Evolutionary conservation across 768 basidiomycete species (phyloP), one percentile per base, ranked within the genome.

Genomic region (Roridomyces roridus): DNA sequence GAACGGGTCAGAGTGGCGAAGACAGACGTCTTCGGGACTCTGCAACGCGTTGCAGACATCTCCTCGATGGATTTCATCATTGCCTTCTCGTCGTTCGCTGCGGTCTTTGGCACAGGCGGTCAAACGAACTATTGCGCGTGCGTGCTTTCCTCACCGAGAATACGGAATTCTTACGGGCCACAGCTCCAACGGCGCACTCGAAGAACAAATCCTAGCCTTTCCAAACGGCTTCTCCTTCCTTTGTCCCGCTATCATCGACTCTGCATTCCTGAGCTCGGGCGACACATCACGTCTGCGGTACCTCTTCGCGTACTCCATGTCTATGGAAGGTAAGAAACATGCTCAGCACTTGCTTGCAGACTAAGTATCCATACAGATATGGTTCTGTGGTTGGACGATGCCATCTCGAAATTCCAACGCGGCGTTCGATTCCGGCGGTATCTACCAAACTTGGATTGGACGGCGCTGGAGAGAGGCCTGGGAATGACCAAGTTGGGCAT

Each of bases 51-150:
- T 7, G 47, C 68, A 8, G 60, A 70, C 37, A 51, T 74, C 15
- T 40, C 55, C 15, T 41, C 42, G 17, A 56, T 76, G 25, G 76
- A 77, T n/a, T 78, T 77, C 55, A 51, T 77, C n/a, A 60, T 77
- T 40, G 64, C 67, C 1, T 71, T 77, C 31, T 75, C 76, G 0
- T 75, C 76, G 1, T 68, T 74, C 7, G 52, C 71, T 12, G 54
- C 53, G 11, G 29, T 71, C 8, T 70, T 75, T 53, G 77, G 77
- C 21, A 72, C 65, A 44, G 65, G 60, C 21, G n/a, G n/a, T n/a
- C n/a, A n/a, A n/a, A n/a, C n/a, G n/a, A n/a, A n/a, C n/a, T n/a
- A n/a, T n/a, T n/a, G 77, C 75, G 1, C 77, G 69, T 9, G 66
- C 64, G 72, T 75, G 50, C 57, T 57, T 56, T 24, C 36, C 25